Evolutionary conservation across 805 yeast genomes (phyloP), one percentile per base, ranked within the genome.

Genomic region (Sugiyamaella marilandica): DNA sequence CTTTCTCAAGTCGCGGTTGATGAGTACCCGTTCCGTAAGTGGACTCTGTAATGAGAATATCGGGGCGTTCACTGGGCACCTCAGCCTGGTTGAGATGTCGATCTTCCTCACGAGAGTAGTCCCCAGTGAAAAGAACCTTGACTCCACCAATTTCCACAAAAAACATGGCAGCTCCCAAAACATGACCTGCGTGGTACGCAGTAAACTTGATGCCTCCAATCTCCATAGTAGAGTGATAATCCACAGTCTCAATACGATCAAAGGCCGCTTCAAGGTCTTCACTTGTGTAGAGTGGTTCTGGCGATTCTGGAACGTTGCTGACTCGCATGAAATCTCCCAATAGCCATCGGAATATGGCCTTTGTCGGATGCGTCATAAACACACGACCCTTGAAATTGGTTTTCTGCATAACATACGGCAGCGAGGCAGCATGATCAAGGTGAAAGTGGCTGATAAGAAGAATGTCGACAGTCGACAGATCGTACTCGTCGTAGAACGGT

Each of bases 161-260:
- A 68, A 84, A 94, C 98, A 94, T 94, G 10, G 98, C 97, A 10
- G 99, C 98, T 51, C 99, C 99, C 43, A 94, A 74, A 10, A 94
- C 99, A 76, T 94, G 99, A n/a, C 99, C 99, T 7, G 99, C 99
- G 71, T 92, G 99, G 68, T 85, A 94, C 1, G 99, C 99, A 1
- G 99, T 94, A 73, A 94, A 92, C 64, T 94, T 77, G 52, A 94
- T 84, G 49, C 99, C 99, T 54, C 87, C 95, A 34, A 91, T 87
- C 62, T 94, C 98, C 58, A 89, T 80, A 0, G 99, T 94, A 3
- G 97, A 88, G 69, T 94, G 98, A 69, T 85, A 94, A 68, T 94
- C 99, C 21, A 94, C 81, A 1, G 98, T 88, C 68, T 94, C 98
- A 47, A 94, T 94, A 57, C 80, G 74, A 63, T 90, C 97, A 63